Base-by-base conservation (phyloP, 1,139 yeast genomes). In the Blastobotrys persicus region DNA sequence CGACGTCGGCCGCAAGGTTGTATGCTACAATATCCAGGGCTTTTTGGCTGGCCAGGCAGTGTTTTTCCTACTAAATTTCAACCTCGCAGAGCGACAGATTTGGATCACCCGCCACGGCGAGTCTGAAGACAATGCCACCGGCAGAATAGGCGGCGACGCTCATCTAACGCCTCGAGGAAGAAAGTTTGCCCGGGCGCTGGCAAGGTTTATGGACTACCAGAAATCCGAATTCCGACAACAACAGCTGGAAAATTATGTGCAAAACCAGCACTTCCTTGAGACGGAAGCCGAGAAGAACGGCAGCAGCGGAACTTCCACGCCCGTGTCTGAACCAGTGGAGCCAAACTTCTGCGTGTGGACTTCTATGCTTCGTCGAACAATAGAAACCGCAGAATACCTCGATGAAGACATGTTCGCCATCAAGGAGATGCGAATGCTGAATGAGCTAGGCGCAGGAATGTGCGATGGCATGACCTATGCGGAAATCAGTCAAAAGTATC, bases 31-130 rank as follows among this genome's bases (percentile, higher is more conserved):
- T 63, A 87, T 91, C 50, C 88, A 87, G 61, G 98, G 98, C 0
- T 92, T 88, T 62, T 72, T 92, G 49, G 91, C 97, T 0, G 92
- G 97, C 1, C 98, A 92, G 64, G 87, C 96, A 1, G 88, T 91
- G 41, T 91, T 88, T 65, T 92, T 89, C 70, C 71, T 92, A 57
- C 75, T 92, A 56, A 92, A 92, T 66, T 91, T 92, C 76, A 92
- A 92, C 64, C 74, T 92, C 39, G 81, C 88, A 52, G 95, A 88
- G 65, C 79, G 98, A 53, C 96, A 88, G 66, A 89, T 92, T 46
- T 92, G 97, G 95, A 85, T 92, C 55, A 84, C 97, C 1, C 78
- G 98, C 55, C 97, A 91, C 63, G 98, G 98, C 46, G 98, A 92
- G 67, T 81, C 91, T 55, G 78, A 78, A 42, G 96, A 88, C 64